Conservation (phyloP, 768 basidiomycete species). For the Xerocomus potaroensis region DNA sequence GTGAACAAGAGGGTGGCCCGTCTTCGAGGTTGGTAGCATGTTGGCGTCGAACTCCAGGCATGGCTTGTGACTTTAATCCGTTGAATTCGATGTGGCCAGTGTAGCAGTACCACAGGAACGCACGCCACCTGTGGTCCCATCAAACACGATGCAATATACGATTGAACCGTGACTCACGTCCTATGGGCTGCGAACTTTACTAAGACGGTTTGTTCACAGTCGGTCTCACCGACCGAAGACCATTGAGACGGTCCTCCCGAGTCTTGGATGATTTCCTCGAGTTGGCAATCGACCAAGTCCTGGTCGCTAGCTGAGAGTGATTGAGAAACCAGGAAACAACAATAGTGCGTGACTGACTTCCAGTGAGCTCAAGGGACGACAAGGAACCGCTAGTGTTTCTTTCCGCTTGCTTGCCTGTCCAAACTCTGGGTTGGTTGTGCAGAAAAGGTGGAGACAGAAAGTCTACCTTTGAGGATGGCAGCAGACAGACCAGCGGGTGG, state of each 20-base stretch:
- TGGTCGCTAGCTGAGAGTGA: conserved; percentile 3
- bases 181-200: conserved; percentile 11
- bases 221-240: background rate
- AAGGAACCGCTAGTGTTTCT: background rate
- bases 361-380: conserved; percentile 10
- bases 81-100: conserved; percentile 12
- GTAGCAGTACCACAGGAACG: conserved; percentile 17
- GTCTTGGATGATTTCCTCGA: conserved; percentile 8
- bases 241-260: background rate
- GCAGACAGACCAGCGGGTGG: background rate
- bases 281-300: background rate
- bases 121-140: conserved; percentile 8
- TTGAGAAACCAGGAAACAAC: conserved; percentile 6
- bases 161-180: conserved; percentile 4
- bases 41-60: background rate
- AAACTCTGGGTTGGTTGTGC: background rate
- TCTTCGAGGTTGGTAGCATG: background rate
- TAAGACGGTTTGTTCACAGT: background rate
- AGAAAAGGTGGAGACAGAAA: background rate
- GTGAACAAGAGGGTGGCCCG: conserved; percentile 23
- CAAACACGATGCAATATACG: background rate
- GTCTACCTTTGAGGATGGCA: conserved; percentile 1
- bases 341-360: background rate
- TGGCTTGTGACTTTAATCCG: conserved; percentile 11
- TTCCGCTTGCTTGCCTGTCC: conserved; percentile 8